Percentiles rank a stretch among this genome's conserved stretches.
phyloP scores from a whole-genome alignment of 306 rosid genomes.

The Quercus alba region DNA sequence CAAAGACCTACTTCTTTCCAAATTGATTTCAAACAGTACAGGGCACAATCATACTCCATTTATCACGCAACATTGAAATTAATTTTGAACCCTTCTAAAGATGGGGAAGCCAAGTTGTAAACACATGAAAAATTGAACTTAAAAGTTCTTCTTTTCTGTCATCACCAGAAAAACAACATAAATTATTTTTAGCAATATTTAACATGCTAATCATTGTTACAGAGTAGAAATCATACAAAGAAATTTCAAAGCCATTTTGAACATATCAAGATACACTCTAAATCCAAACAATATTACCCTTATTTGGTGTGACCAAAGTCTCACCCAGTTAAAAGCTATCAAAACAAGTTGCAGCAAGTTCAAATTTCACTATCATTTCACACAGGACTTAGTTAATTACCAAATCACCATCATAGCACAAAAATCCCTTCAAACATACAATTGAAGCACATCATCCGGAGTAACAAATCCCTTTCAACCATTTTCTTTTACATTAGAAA shows the following conservation, averaged over 20 bases:
- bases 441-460: neutral
- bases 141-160: neutral
- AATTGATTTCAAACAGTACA: too few relatives aligned
- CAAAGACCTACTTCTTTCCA: too few relatives aligned
- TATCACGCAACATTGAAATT: too few relatives aligned
- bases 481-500: slow-evolving; percentile 2
- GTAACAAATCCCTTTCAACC: neutral
- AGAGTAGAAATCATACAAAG: neutral
- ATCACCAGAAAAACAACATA: neutral
- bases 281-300: neutral
- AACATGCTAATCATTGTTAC: neutral
- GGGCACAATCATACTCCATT: too few relatives aligned
- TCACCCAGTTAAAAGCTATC: neutral
- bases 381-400: neutral
- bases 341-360: neutral
- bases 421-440: neutral
- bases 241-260: neutral
- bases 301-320: neutral
- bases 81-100: too few relatives aligned
- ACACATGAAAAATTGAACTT: too few relatives aligned
- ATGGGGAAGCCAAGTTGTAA: too few relatives aligned
- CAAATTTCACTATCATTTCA: slow-evolving; percentile 4
- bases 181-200: neutral
- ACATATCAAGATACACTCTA: neutral
- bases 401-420: neutral